phyloP scores from a whole-genome alignment of 306 rosid genomes.

The Citrullus mucosospermus region DNA sequence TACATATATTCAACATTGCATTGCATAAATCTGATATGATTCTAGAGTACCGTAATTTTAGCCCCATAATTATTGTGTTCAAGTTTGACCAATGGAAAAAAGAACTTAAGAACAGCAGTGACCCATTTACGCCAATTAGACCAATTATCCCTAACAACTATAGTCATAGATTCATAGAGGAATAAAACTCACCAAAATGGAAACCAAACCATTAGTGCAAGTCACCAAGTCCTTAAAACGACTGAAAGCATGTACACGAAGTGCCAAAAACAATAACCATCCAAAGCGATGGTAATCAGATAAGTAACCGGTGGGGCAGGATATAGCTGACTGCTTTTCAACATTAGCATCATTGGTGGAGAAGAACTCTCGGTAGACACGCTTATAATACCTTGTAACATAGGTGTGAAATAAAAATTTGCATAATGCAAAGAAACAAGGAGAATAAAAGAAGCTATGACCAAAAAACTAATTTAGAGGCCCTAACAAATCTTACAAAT shows the following conservation, averaged over 20 bases:
- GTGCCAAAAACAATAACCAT: constrained; percentile 96
- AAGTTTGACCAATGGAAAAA: not conserved
- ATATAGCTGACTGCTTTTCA: constrained; percentile 26
- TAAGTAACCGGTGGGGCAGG: constrained; percentile 25
- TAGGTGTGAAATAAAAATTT: not conserved
- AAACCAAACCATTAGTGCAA: constrained; percentile 77
- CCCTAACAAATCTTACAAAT: not conserved
- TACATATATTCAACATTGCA: not conserved
- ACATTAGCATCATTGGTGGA: constrained; percentile 41
- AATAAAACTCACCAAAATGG: constrained; percentile 67
- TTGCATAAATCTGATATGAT: not conserved
- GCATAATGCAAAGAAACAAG: not conserved
- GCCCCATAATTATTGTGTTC: not conserved
- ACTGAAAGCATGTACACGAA: constrained; percentile 84
- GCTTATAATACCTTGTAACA: constrained; percentile 59
- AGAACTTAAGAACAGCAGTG: not conserved
- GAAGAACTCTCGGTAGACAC: constrained; percentile 70
- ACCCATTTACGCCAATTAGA: not conserved
- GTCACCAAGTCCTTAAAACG: constrained; percentile 84
- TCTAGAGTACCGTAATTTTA: not conserved
- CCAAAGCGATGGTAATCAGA: constrained; percentile 90
- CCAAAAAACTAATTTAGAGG: not conserved
- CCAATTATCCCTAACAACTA: not conserved
- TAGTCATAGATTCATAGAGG: not conserved
- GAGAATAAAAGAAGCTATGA: not conserved